Percentiles rank a stretch among this genome's conserved stretches.
Evolutionary conservation across 192 early-diverging fungal genomes (phyloP).

Genomic region (Neocallimastix lanati): DNA sequence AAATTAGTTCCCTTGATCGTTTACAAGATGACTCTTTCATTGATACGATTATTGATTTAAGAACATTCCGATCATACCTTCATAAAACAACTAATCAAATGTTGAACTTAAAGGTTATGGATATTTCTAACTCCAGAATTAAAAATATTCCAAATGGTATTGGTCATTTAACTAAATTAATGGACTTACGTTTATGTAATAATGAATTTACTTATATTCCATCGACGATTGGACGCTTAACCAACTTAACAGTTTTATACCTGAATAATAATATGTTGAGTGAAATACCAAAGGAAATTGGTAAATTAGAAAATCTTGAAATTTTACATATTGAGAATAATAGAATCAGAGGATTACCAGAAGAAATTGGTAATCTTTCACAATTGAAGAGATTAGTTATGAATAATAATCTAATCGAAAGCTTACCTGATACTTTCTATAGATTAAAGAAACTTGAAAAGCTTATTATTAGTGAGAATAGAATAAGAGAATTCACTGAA

Average conservation of each 20-base stretch:
- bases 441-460: not conserved
- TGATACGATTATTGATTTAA: not conserved
- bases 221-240: not conserved
- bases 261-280: not conserved
- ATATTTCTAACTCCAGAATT: not conserved
- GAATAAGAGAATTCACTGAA: not conserved
- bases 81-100: not conserved
- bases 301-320: not conserved
- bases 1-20: not conserved
- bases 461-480: not conserved
- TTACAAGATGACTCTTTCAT: not conserved
- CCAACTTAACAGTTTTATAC: not conserved
- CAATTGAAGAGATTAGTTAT: not conserved
- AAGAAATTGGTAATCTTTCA: not conserved
- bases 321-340: not conserved
- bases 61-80: not conserved
- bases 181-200: not conserved
- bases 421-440: not conserved
- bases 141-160: not conserved
- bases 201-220: not conserved
- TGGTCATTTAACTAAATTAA: not conserved
- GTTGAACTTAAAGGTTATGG: not conserved
- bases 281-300: not conserved
- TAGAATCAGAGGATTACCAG: not conserved
- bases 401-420: not conserved